Conservation (phyloP, 2,329 filamentous ascomycete genomes). For the Trichophyton benhamiae region DNA sequence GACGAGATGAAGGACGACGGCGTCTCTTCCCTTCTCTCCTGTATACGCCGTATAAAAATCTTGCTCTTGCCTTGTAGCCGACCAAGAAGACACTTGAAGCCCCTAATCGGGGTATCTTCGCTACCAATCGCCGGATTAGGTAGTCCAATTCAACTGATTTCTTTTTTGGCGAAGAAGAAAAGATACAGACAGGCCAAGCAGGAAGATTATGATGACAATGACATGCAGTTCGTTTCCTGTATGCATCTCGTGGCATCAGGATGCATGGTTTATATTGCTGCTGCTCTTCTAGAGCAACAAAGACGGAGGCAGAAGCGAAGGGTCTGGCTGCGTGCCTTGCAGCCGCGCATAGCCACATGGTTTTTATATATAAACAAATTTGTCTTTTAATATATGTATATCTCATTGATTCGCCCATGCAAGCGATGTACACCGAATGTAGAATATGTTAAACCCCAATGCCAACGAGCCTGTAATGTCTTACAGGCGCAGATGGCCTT, state of each 20-base stretch:
- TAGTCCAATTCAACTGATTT: neutral
- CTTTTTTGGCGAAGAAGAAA: neutral
- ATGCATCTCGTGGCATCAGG: neutral
- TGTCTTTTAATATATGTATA: neutral
- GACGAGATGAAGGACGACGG: no score
- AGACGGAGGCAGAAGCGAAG: neutral
- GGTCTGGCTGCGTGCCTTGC: neutral
- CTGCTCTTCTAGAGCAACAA: no score
- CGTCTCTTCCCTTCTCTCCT: neutral
- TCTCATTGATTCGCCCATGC: neutral
- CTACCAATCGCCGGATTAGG: neutral
- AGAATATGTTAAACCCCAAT: neutral
- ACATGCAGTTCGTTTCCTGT: neutral
- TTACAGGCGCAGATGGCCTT: neutral
- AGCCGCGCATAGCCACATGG: neutral
- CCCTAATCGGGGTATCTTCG: neutral
- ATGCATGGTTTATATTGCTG: no score
- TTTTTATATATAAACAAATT: neutral
- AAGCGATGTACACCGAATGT: neutral
- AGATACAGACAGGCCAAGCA: neutral
- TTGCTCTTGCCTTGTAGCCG: neutral
- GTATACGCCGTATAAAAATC: no score
- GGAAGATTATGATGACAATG: neutral
- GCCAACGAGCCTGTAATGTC: neutral
- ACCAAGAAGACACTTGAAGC: neutral